Base-by-base conservation (phyloP, 192 early-diverging fungal species). In the Backusella tarrabulga region DNA sequence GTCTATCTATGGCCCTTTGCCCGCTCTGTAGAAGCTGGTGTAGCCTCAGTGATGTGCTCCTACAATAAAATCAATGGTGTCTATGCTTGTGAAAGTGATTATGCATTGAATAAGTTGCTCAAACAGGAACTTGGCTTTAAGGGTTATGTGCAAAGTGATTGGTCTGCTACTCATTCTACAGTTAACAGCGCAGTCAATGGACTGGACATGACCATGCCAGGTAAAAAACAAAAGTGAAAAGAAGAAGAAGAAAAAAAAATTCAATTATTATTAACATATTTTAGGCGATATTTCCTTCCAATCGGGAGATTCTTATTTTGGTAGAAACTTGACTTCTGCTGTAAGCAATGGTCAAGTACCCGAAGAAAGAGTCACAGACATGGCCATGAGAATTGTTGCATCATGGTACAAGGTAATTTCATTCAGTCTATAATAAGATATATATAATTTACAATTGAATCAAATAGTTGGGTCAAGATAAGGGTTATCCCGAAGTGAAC, bases 101-200 rank as follows among this genome's bases (percentile, higher is more conserved):
- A 78, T 15, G 29, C 81, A 40, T 69, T 92, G 42, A 85, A 88
- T 23, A 46, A 72, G 34, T 35, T 89, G 34, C 70, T 92, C 67
- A 93, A 84, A 38, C 67, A 70, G 4, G 84, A 92, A 71, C 74
- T 92, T 34, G 84, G 79, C 4, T 92, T 93, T 78, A 50, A 73
- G 14, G 90, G 89, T 4, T 93, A 92, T 60, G 87, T 92, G 0
- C 76, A 77, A 38, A 83, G 86, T 40, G 91, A 91, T 68, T 92
- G 90, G 89, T 81, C 78, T 60, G 90, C 88, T 60, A 77, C 83
- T 19, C 79, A 87, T 36, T 82, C 75, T 36, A 77, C 73, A n/a
- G 46, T 60, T 17, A 63, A 70, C 40, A 83, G 86, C 67, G 82
- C 77, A 6, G 63, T 72, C 15, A 73, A 73, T 76, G 85, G 89